phyloP scores from a whole-genome alignment of 345 rosid species.

The Eucalyptus pauciflora region DNA sequence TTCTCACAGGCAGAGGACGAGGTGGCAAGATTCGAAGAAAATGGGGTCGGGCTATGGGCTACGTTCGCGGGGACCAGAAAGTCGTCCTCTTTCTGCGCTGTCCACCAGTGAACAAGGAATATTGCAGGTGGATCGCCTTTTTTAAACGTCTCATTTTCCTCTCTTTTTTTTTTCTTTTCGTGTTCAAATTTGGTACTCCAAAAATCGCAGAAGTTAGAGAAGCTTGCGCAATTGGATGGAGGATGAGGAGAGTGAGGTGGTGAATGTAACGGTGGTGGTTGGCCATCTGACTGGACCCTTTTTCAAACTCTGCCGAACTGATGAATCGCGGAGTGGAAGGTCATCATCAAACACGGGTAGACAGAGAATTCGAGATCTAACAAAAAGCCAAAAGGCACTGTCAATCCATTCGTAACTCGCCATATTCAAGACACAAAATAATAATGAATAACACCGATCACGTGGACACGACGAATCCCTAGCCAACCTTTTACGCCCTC shows the following conservation, averaged over 20 bases:
- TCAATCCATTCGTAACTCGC: not conserved
- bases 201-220: not conserved
- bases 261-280: not conserved
- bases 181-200: not conserved
- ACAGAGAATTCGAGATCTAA: not conserved
- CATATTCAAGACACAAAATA: too few relatives aligned
- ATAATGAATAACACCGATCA: not conserved
- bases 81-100: not conserved
- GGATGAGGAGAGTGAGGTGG: not conserved
- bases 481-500: rapidly evolving
- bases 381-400: not conserved
- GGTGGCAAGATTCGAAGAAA: rapidly evolving
- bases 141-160: too few relatives aligned
- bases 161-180: too few relatives aligned
- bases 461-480: not conserved
- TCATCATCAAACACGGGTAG: not conserved
- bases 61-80: not conserved
- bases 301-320: not conserved
- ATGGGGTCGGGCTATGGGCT: not conserved
- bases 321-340: not conserved
- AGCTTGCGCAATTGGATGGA: not conserved
- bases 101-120: not conserved
- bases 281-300: not conserved
- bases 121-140: not conserved
- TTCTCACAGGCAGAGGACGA: rapidly evolving